phyloP scores from a whole-genome alignment of 2,329 filamentous ascomycete genomes.

The Colletotrichum paranaense region DNA sequence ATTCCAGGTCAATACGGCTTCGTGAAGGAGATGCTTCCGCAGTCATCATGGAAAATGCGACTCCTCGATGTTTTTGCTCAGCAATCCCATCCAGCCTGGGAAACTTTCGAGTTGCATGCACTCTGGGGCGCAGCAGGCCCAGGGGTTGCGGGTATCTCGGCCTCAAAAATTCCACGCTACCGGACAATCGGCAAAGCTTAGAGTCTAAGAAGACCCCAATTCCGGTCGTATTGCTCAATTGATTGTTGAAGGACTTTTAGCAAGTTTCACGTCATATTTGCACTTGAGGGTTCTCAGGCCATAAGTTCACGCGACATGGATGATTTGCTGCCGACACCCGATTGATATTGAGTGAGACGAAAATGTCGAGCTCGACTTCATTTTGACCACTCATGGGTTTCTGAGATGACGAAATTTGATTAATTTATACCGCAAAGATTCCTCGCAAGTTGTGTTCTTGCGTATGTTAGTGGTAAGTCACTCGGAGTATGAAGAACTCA shows the following conservation, averaged over 20 bases:
- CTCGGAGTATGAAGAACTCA: too few relatives aligned
- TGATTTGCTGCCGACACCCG: neutral
- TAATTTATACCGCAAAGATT: too few relatives aligned
- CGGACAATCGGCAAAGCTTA: neutral
- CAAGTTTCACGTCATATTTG: neutral
- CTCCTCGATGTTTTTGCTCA: neutral
- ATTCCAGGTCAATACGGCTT: too few relatives aligned
- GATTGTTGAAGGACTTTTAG: neutral
- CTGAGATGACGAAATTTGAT: too few relatives aligned
- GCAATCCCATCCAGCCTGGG: neutral
- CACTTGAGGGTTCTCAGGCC: neutral
- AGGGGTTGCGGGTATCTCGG: neutral
- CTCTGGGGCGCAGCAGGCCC: neutral
- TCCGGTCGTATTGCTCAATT: neutral
- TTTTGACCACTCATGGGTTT: too few relatives aligned
- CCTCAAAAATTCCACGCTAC: neutral
- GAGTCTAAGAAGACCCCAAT: neutral
- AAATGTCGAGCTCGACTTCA: conserved; percentile 24
- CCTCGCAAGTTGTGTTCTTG: too few relatives aligned
- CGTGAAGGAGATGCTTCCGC: too few relatives aligned
- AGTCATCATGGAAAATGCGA: neutral
- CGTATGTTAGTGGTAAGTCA: too few relatives aligned
- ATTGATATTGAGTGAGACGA: neutral
- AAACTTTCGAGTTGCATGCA: neutral
- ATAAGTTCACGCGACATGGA: neutral